Evolutionary conservation across 108 stramenopile species (phyloP), one percentile per base, ranked within the genome.

Genomic region (Cyclostephanos tholiformis): DNA sequence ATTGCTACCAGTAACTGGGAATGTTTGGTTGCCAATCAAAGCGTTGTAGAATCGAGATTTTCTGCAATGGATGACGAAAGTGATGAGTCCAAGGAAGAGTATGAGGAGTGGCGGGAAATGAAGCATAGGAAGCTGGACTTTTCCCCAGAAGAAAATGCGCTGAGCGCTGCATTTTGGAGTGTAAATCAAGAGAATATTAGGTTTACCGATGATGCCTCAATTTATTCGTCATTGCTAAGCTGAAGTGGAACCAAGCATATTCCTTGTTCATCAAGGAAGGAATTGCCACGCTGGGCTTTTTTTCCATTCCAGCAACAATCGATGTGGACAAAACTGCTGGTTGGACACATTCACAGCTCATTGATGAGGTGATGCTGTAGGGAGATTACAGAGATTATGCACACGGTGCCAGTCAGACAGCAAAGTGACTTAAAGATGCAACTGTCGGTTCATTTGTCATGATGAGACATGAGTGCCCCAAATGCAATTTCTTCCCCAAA

Each of bases 381-480:
- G 63, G 63, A 1, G 44, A 65, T 9, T 65, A 65, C 27, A 32
- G 14, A 5, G 27, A 50, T n/a, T 16, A 32, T 11, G 23, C 25
- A 27, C 7, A 49, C 19, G 50, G 17, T 32, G 49, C 65, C 2
- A 32, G 41, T 17, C 22, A 26, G 23, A 52, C 35, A 14, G 38
- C 65, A 13, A 48, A 8, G 48, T 51, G 65, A 46, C 65, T 65
- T 0, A 66, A 32, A 41, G 10, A 66, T 66, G 65, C 49, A 0
- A 66, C 48, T 19, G 65, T 66, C 1, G 65, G 65, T 0, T 49
- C 65, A 29, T 49, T 65, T 16, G 44, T 65, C 2, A 32, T 49
- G 29, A 66, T 51, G 65, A 50, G 65, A 52, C 65, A 66, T 49
- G 46, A 50, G 6, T 66, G 36, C 20, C 65, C 65, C 16, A 52